These are phyloP conservation scores for Cordyceps farinosa DNA, from an alignment of 2,329 filamentous ascomycete genomes.

Conservation along the genomic window DNA sequence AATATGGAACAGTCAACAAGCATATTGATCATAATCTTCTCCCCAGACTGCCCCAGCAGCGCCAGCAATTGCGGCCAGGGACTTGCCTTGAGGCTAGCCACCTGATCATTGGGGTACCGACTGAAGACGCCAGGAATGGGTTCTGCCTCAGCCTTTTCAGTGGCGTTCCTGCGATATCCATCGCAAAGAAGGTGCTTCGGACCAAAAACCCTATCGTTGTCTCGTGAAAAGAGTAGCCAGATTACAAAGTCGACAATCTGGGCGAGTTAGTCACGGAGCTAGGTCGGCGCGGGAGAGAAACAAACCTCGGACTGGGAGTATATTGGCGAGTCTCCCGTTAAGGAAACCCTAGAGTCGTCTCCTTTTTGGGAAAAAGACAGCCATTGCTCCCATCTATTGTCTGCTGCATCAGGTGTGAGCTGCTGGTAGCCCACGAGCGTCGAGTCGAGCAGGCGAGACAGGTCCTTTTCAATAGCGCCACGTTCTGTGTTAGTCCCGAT, in stretches of 20 bases:
- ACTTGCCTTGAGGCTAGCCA: constrained; percentile 60
- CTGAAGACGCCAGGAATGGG: constrained; percentile 65
- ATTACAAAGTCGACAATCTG: constrained; percentile 76
- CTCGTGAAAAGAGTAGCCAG: constrained; percentile 68
- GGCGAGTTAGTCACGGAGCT: constrained; percentile 20
- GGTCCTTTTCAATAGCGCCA: constrained; percentile 34
- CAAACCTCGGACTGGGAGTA: constrained; percentile 64
- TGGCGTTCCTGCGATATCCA: constrained; percentile 61
- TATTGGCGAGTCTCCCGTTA: constrained; percentile 45
- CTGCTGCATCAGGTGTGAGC: constrained; percentile 19
- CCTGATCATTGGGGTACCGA: constrained; percentile 65
- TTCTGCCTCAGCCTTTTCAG: constrained; percentile 27
- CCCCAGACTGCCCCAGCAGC: constrained; percentile 70
- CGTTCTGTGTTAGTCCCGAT: constrained; percentile 34
- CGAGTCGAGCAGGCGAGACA: constrained; percentile 63
- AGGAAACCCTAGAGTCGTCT: constrained; percentile 54
- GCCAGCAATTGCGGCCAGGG: constrained; percentile 75
- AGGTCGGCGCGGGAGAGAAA: not conserved
- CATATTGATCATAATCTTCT: constrained; percentile 72
- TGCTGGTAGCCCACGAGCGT: constrained; percentile 59
- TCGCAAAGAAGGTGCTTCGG: constrained; percentile 78
- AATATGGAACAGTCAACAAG: constrained; percentile 79
- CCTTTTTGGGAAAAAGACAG: constrained; percentile 58
- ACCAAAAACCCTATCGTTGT: constrained; percentile 41
- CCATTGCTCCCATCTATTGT: constrained; percentile 51